phyloP scores from a whole-genome alignment of 176 grass and related monocot species.

The Dactylis glomerata region DNA sequence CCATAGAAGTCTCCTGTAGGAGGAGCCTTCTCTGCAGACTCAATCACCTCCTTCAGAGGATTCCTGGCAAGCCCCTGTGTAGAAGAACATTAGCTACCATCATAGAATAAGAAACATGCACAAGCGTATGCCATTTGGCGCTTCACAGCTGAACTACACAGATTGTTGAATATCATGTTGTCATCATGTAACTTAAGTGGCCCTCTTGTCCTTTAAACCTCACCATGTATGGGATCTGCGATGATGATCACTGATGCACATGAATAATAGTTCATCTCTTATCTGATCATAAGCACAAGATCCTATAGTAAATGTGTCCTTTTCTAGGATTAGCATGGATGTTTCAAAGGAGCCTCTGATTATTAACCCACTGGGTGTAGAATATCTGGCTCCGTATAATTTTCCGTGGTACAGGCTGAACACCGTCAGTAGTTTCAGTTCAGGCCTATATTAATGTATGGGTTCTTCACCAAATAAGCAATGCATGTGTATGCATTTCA shows the following conservation, averaged over 20 bases:
- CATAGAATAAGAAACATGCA: neutral
- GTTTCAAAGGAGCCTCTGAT: neutral
- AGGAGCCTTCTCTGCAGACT: constrained; percentile 43
- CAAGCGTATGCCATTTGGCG: neutral
- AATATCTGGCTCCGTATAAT: neutral
- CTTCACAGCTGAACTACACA: neutral
- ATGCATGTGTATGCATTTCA: neutral
- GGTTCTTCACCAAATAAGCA: neutral
- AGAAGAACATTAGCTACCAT: neutral
- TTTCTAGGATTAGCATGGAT: neutral
- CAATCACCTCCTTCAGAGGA: constrained; percentile 37
- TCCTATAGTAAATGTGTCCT: neutral
- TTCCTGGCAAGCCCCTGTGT: constrained; percentile 35
- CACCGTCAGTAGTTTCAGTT: neutral
- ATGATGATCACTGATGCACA: neutral
- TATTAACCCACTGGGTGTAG: neutral
- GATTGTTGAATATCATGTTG: neutral
- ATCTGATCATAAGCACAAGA: neutral
- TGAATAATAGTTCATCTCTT: neutral
- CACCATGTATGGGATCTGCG: neutral
- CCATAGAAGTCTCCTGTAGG: constrained; percentile 69
- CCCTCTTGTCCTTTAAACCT: neutral
- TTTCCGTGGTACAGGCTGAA: neutral
- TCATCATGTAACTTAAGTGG: neutral
- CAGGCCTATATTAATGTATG: too few relatives aligned